phyloP scores from a whole-genome alignment of 2,329 filamentous ascomycete species.

The Geosmithia morbida region DNA sequence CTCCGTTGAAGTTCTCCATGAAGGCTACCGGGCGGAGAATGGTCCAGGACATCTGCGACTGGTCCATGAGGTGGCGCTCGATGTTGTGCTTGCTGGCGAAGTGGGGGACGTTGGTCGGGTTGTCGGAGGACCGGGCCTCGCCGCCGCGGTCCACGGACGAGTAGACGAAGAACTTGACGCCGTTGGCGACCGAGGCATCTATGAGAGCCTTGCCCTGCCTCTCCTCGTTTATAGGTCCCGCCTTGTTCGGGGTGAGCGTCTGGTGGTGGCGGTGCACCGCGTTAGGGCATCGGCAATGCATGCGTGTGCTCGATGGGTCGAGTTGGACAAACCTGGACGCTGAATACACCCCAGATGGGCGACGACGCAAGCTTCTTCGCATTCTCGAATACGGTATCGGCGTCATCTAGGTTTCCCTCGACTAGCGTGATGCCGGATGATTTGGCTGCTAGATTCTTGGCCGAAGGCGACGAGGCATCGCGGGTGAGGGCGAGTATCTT shows the following conservation, averaged over 20 bases:
- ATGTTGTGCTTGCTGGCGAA: conserved; percentile 46
- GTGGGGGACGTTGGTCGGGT: conserved; percentile 41
- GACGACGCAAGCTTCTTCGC: conserved; percentile 11
- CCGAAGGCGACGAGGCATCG: conserved; percentile 31
- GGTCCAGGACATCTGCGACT: conserved; percentile 16
- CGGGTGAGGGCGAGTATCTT: conserved; percentile 47
- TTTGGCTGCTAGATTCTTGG: conserved; percentile 29
- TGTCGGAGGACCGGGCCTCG: conserved; percentile 26
- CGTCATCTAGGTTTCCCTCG: conserved; percentile 40
- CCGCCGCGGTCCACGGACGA: conserved; percentile 46
- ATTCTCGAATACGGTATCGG: conserved; percentile 30
- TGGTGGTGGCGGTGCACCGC: too few relatives aligned
- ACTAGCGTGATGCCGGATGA: conserved; percentile 37
- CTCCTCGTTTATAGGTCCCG: conserved; percentile 6
- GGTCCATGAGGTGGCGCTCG: conserved; percentile 40
- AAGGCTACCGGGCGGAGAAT: conserved; percentile 23
- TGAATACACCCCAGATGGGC: conserved; percentile 45
- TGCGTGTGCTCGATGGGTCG: not conserved
- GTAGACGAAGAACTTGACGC: conserved; percentile 45
- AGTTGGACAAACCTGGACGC: conserved; percentile 31
- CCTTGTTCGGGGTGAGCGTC: conserved; percentile 4
- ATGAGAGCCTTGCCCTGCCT: conserved; percentile 41
- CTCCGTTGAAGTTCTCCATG: conserved; percentile 21
- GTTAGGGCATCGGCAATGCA: too few relatives aligned
- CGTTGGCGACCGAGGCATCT: conserved; percentile 36